Conservation (phyloP, 371 early-diverging fungal genomes). For the Mucor racemosus region DNA sequence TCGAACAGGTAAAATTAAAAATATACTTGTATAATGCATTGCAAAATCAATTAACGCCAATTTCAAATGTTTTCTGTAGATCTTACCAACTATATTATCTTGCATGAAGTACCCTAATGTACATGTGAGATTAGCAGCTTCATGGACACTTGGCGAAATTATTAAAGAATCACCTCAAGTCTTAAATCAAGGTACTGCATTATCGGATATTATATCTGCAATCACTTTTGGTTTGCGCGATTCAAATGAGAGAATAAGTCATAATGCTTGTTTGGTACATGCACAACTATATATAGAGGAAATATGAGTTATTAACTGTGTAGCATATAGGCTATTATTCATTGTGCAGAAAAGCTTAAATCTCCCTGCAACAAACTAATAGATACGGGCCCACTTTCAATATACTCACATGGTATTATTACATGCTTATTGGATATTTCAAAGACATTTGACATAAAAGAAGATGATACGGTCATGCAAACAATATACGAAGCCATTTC, state of each 20-base stretch:
- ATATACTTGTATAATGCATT: not conserved
- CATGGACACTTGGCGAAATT: constrained; percentile 1
- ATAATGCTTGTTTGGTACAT: constrained; percentile 10
- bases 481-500: constrained; percentile 7
- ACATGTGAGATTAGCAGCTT: not conserved
- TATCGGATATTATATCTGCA: not conserved
- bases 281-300: not conserved
- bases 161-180: constrained; percentile 2
- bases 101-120: not conserved
- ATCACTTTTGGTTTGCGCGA: not conserved
- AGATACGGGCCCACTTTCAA: not conserved
- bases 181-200: not conserved
- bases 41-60: too few species aligned
- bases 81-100: not conserved
- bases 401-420: not conserved
- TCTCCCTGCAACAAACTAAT: not conserved
- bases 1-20: not conserved
- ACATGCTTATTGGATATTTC: not conserved
- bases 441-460: not conserved
- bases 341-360: not conserved
- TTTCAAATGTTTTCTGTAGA: not conserved
- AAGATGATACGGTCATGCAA: not conserved
- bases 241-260: not conserved
- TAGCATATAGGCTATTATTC: not conserved
- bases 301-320: not conserved